Base-by-base conservation (phyloP, 1,284 basidiomycete genomes). In the Phylloboletellus chloephorus region DNA sequence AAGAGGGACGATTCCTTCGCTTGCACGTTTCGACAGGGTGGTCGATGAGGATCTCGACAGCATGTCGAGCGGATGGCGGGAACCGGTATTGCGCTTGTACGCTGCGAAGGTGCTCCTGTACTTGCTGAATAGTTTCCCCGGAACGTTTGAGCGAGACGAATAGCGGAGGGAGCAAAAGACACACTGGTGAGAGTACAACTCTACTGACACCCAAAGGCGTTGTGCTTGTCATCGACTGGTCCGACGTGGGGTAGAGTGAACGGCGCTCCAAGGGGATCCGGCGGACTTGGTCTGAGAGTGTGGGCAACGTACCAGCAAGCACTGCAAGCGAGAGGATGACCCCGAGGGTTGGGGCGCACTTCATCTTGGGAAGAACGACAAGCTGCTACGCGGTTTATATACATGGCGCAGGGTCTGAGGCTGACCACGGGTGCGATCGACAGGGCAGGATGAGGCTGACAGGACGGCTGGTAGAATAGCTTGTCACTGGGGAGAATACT, bases 51-150 rank as follows among this genome's bases (percentile, higher is more conserved):
- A 13, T 11, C 31, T 41, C 35, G 9, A 42, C 37, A 15, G 26
- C 57, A 20, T 38, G 34, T 34, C 42, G 30, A 61, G 46, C 13
- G 62, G 63, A 47, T 69, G 68, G 9, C 46, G 52, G 16, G 46
- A 45, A 13, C 67, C 67, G 3, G 60, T 69, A 43, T 71, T 69
- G 37, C 48, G 57, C 35, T 66, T 54, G 31, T 56, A 71, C 5
- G 61, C 61, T 4, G 44, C 39, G 24, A 69, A 61, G 22, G 64
- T 66, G 16, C 53, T 52, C 4, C 43, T 37, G 19, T 68, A 38
- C 54, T 68, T 69, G 22, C 66, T 67, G 30, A 13, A 31, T 2
- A n/a, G 17, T 39, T n/a, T 11, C 24, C 15, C 7, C 4, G 4
- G 4, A 19, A 19, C n/a, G n/a, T 3, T 19, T 31, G 16, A 37